Base-by-base conservation (phyloP, 2,329 filamentous ascomycete genomes). In the Colletotrichum sp. region DNA sequence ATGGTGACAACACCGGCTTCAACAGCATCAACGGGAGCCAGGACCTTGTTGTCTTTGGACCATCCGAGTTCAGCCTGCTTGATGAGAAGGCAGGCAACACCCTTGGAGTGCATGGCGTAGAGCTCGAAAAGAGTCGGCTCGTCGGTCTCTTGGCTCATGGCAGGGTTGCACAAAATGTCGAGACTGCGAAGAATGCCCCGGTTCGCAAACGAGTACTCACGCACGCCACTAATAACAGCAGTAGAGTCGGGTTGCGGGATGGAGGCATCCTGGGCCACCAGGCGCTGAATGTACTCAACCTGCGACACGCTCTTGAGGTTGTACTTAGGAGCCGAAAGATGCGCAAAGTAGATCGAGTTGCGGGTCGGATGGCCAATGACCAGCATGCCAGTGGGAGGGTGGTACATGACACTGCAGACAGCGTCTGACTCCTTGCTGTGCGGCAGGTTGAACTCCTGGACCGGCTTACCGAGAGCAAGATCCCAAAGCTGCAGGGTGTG, bases 401-500 rank as follows among this genome's bases (percentile, higher is more conserved):
- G 96, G 84, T 99, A 99, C 82, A 94, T 93, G 82, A 99, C 94
- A 83, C 96, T 99, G 89, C 97, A 99, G 77, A 99, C 96, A n/a
- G 96, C 96, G 85, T 98, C 96, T 5, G 95, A 98, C 84, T 99
- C 96, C 82, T 97, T 98, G 86, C 95, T 95, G 83, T 99, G 96
- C 1, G 97, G 97, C 72, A 99, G 92, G 84, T 98, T 97, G 84
- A 99, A 93, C 87, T 99, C 97, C 84, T 99, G 96, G 49, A 99
- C 97, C 34, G 96, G 95, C 86, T 98, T 98, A 79, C 94, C 95
- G 39, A 99, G 93, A 57, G 95, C 96, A 82, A 99, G 93, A 88
- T 99, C 97, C 98, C 97, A 99, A 60, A 99, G 92, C 88, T 99
- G 98, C 77, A 99, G 92, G 72, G 96, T 98, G 87, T 99, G 97